These are phyloP conservation scores for Thozetella sp. DNA, from an alignment of 495 filamentous ascomycete genomes.

Conservation along the genomic window DNA sequence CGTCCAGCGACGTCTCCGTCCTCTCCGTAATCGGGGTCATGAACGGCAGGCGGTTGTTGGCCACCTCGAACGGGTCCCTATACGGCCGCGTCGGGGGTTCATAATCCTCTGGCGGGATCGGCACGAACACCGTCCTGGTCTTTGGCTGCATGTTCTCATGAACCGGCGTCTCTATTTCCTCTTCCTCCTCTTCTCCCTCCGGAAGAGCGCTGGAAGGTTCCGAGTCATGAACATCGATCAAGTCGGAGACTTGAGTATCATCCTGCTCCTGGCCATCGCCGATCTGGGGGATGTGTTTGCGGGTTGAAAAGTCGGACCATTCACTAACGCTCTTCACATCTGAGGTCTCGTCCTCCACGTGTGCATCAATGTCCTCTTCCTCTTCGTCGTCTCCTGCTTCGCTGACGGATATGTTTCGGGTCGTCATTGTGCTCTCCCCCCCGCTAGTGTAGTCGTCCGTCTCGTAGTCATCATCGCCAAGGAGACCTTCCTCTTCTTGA, in stretches of 20 bases:
- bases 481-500: slow-evolving; percentile 43
- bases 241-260: slow-evolving; percentile 24
- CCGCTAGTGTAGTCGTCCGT: slow-evolving; percentile 82
- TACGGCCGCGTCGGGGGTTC: slow-evolving; percentile 73
- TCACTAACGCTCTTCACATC: slow-evolving; percentile 70
- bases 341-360: slow-evolving; percentile 50
- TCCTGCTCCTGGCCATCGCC: slow-evolving; percentile 26
- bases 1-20: slow-evolving; percentile 81
- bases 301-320: slow-evolving; percentile 84
- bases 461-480: slow-evolving; percentile 67
- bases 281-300: slow-evolving; percentile 65
- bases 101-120: slow-evolving; percentile 83
- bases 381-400: slow-evolving; percentile 36
- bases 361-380: slow-evolving; percentile 63
- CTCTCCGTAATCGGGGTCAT: slow-evolving; percentile 98
- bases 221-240: slow-evolving; percentile 32
- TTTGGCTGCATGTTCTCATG: slow-evolving; percentile 31
- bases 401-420: slow-evolving; percentile 60
- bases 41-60: slow-evolving; percentile 88
- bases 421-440: slow-evolving; percentile 76
- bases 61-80: slow-evolving; percentile 71
- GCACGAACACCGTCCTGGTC: slow-evolving; percentile 53
- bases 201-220: slow-evolving; percentile 9
- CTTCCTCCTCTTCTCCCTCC: slow-evolving; percentile 26
- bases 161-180: slow-evolving; percentile 29